Conservation (phyloP, 1,139 yeast genomes). For the Suhomyces chickasaworum region DNA sequence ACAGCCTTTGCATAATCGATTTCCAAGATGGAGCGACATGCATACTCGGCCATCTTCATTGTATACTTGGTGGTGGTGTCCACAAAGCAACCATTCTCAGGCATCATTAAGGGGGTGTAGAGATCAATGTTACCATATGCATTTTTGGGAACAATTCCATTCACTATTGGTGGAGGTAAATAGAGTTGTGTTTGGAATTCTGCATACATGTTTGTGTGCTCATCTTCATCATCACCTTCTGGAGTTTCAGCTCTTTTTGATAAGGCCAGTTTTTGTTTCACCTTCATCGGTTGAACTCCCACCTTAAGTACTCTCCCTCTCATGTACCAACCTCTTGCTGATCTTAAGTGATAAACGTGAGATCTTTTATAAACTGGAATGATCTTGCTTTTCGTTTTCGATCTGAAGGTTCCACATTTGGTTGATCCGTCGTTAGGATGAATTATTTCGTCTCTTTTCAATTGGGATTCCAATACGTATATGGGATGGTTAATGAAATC, state of each 20-base stretch:
- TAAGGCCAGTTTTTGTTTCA: conserved; percentile 22
- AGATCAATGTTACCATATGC: conserved; percentile 83
- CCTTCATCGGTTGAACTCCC: conserved; percentile 68
- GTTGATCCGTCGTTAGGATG: conserved; percentile 60
- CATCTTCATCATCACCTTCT: conserved; percentile 52
- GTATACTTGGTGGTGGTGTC: conserved; percentile 26
- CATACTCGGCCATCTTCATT: conserved; percentile 57
- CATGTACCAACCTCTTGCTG: conserved; percentile 87
- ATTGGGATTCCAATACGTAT: conserved; percentile 78
- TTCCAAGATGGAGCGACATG: conserved; percentile 62
- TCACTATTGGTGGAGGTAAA: conserved; percentile 61
- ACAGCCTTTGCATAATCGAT: conserved; percentile 89
- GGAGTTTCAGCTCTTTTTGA: conserved; percentile 17
- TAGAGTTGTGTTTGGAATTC: conserved; percentile 74
- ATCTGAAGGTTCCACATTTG: conserved; percentile 68
- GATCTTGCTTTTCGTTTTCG: conserved; percentile 34
- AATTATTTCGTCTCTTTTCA: conserved; percentile 70
- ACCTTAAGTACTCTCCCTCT: conserved; percentile 72
- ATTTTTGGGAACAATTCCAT: conserved; percentile 74
- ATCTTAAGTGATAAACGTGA: conserved; percentile 62
- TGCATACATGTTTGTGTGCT: conserved; percentile 62
- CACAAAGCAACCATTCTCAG: conserved; percentile 73
- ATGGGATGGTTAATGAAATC: conserved; percentile 89
- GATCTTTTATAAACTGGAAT: conserved; percentile 66
- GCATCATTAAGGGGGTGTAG: conserved; percentile 77